Base-by-base conservation (phyloP, 768 basidiomycete genomes). In the Megacollybia marginata region DNA sequence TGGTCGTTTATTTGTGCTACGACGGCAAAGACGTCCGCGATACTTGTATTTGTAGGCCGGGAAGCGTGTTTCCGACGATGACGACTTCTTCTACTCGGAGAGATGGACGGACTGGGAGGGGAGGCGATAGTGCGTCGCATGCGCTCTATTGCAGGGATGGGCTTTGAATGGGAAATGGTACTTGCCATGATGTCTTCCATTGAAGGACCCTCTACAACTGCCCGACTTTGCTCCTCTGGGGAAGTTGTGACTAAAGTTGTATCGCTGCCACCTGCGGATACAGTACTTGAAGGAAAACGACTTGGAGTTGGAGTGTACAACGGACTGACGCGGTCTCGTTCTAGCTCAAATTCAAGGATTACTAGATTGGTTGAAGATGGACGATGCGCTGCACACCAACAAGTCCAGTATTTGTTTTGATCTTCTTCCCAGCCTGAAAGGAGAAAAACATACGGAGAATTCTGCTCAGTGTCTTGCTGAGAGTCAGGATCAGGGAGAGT, bases 1-100 rank as follows among this genome's bases (percentile, higher is more conserved):
- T 91, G 88, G 52, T 91, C 85, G 62, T 88, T 89, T 58, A 90
- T 83, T 62, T 90, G 85, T 13, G 79, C 73, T 59, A 90, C 78
- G 9, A 90, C 78, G 1, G 83, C 80, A 53, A 92, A 85, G 1
- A 90, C 74, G 58, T 90, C 87, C 83, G 88, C 85, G 68, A 86
- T 86, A 9, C 79, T 79, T 0, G 76, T 68, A 9, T 61, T 62
- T 10, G 49, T 33, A n/a, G 46, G 28, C 11, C 48, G 54, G 8
- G 54, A 58, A 4, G 54, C 49, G 2, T 52, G 47, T 6, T 28
- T 28, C 23, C 23, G 23, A 12, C 23, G 42, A 40, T 44, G 51
- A n/a, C 47, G 46, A 11, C 48, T 42, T 36, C 18, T 49, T 28
- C 3, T 5, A 40, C 4, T 40, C 5, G 15, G 15, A 18, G 13